phyloP scores from a whole-genome alignment of 2,329 filamentous ascomycete species.

The Massarina eburnea region DNA sequence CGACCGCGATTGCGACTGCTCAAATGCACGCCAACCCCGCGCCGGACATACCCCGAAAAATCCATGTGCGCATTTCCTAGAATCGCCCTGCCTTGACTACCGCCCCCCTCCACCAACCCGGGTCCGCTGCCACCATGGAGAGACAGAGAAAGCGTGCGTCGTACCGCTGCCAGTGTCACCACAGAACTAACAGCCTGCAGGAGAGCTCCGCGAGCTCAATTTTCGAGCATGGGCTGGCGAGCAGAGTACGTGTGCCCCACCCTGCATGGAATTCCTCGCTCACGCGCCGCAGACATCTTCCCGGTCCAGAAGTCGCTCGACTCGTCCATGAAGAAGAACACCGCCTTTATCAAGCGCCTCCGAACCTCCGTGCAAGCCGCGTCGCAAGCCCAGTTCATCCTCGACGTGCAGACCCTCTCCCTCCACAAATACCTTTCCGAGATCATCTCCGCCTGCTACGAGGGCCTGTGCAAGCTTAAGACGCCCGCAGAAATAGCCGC shows the following conservation, averaged over 20 bases:
- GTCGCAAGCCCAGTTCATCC: conserved; percentile 78
- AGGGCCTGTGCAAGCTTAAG: conserved; percentile 90
- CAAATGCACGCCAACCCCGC: conserved; percentile 40
- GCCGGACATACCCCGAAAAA: conserved; percentile 34
- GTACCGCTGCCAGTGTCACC: too few relatives aligned
- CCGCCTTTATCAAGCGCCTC: conserved; percentile 93
- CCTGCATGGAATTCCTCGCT: conserved; percentile 11
- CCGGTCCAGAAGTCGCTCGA: conserved; percentile 78
- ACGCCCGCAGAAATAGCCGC: conserved; percentile 88
- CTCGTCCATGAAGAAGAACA: conserved; percentile 97
- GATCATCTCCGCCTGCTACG: conserved; percentile 93
- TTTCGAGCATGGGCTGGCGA: conserved; percentile 86
- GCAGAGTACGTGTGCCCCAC: conserved; percentile 61
- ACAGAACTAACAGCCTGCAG: conserved; percentile 51
- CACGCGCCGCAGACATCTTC: conserved; percentile 67
- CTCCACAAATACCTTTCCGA: conserved; percentile 96
- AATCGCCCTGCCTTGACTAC: conserved; percentile 29
- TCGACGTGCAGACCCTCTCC: conserved; percentile 87
- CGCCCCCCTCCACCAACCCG: conserved; percentile 37
- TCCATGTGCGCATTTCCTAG: conserved; percentile 41
- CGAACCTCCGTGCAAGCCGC: conserved; percentile 83
- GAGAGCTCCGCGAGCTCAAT: conserved; percentile 89
- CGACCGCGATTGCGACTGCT: conserved; percentile 25
- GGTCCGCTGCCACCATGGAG: conserved; percentile 47
- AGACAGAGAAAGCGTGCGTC: conserved; percentile 51